Evolutionary conservation across 306 rosid genomes (phyloP).

Genomic region (Dalbergia cochinchinensis): DNA sequence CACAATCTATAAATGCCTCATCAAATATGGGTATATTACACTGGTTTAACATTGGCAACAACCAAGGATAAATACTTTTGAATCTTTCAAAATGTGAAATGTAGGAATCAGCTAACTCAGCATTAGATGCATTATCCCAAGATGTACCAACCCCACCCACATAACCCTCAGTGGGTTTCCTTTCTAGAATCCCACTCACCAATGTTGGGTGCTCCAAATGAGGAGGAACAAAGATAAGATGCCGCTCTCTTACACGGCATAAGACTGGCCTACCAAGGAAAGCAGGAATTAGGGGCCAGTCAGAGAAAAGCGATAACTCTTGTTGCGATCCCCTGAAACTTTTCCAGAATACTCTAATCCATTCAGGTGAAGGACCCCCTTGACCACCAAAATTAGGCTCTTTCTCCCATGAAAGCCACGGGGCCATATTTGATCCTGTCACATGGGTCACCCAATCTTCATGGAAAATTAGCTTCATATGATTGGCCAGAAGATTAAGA

Average conservation of each 20-base stretch:
- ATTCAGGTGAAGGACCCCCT: constrained; percentile 89
- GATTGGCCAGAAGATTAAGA: constrained; percentile 73
- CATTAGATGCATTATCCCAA: constrained; percentile 50
- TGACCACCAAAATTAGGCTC: constrained; percentile 68
- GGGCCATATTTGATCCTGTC: constrained; percentile 80
- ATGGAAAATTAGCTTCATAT: constrained; percentile 83
- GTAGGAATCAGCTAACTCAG: constrained; percentile 61
- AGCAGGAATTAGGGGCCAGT: constrained; percentile 97
- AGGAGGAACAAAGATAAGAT: constrained; percentile 88
- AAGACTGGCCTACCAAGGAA: constrained; percentile 93
- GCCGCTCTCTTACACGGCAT: constrained; percentile 86
- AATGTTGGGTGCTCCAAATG: constrained; percentile 52
- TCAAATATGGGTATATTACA: constrained; percentile 93
- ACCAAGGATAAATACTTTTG: constrained; percentile 79
- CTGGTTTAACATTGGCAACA: constrained; percentile 82
- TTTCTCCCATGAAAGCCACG: constrained; percentile 98
- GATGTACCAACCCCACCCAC: constrained; percentile 44
- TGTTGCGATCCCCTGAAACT: constrained; percentile 63
- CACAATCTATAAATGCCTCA: constrained; percentile 75
- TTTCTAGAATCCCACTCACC: constrained; percentile 53
- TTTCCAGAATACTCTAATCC: constrained; percentile 93
- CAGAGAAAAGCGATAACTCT: constrained; percentile 78
- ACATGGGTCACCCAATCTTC: constrained; percentile 88
- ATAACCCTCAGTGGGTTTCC: constrained; percentile 54
- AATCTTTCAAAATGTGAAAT: constrained; percentile 70